Evolutionary conservation across 768 basidiomycete genomes (phyloP).

Genomic region (Lactarius indigo): DNA sequence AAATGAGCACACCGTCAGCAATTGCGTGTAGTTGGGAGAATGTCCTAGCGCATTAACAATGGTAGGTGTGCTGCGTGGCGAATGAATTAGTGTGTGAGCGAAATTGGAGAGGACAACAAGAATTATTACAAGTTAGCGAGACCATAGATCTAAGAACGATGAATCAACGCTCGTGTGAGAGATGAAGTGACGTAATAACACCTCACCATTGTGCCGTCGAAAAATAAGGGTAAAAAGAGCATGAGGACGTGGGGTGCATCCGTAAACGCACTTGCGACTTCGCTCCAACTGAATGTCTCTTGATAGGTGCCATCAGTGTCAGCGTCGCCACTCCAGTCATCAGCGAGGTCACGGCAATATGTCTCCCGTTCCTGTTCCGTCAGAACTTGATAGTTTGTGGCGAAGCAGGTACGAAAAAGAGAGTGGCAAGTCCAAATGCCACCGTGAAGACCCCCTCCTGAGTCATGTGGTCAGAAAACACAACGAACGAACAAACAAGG

Average conservation of each 20-base stretch:
- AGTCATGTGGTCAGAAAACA: not conserved
- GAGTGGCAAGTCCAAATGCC: constrained; percentile 49
- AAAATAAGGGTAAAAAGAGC: constrained; percentile 48
- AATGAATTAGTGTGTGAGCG: not conserved
- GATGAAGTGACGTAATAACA: not conserved
- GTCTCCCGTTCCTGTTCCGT: constrained; percentile 42
- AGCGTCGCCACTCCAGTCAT: constrained; percentile 31
- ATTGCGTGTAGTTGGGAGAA: constrained; percentile 29
- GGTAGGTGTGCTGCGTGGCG: constrained; percentile 27
- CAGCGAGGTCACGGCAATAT: constrained; percentile 36
- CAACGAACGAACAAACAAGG: too few relatives aligned
- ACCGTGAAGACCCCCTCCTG: constrained; percentile 62
- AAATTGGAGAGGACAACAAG: not conserved
- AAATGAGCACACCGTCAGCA: constrained; percentile 26
- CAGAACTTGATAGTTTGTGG: constrained; percentile 49
- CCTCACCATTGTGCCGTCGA: constrained; percentile 40
- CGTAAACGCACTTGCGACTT: constrained; percentile 47
- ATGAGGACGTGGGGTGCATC: constrained; percentile 52
- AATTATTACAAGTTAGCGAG: constrained; percentile 28
- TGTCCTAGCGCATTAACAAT: constrained; percentile 32
- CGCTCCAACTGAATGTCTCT: constrained; percentile 53
- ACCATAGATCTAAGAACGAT: constrained; percentile 18
- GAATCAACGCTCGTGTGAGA: not conserved
- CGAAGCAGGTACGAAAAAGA: constrained; percentile 46
- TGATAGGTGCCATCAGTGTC: constrained; percentile 37